These are phyloP conservation scores for Pigoraptor vietnamica DNA, from an alignment of 78 protist genomes.

Conservation along the genomic window DNA sequence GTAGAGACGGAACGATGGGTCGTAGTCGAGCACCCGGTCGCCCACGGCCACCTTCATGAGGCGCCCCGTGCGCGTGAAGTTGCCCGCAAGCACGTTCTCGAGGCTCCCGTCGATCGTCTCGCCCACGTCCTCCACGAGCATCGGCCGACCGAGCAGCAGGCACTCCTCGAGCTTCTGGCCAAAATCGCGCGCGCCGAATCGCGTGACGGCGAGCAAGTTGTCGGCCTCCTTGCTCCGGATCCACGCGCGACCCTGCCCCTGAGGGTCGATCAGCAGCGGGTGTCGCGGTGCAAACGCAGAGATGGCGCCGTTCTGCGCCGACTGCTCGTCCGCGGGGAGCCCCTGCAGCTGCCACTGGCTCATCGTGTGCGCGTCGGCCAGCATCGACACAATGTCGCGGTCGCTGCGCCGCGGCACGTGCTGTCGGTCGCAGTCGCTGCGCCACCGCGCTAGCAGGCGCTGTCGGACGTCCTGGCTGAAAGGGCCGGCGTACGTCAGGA, in stretches of 20 bases:
- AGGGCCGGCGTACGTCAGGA: constrained; percentile 76
- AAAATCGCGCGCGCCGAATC: constrained; percentile 38
- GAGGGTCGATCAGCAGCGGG: constrained; percentile 85
- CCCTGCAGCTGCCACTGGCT: constrained; percentile 63
- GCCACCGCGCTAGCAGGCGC: constrained; percentile 40
- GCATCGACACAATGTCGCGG: constrained; percentile 10
- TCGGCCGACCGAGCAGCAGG: constrained; percentile 57
- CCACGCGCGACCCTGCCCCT: constrained; percentile 80
- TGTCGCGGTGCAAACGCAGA: constrained; percentile 41
- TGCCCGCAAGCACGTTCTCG: constrained; percentile 59
- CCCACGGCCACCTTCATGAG: constrained; percentile 45
- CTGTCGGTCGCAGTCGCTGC: neutral
- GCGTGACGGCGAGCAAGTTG: constrained; percentile 26
- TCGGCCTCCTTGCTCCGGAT: constrained; percentile 48
- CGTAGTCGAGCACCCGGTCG: constrained; percentile 64
- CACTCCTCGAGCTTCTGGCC: constrained; percentile 44
- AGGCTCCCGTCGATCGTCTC: constrained; percentile 71
- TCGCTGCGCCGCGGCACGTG: constrained; percentile 13
- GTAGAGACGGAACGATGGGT: constrained; percentile 54
- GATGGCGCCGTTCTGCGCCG: constrained; percentile 59
- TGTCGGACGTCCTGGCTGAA: constrained; percentile 57
- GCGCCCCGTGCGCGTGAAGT: constrained; percentile 47
- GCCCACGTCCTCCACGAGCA: constrained; percentile 74
- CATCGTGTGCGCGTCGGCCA: constrained; percentile 55
- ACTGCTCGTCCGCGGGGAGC: constrained; percentile 65